Conservation (phyloP, 1,284 basidiomycete species). For the Microbotryum silenes-acaulis region DNA sequence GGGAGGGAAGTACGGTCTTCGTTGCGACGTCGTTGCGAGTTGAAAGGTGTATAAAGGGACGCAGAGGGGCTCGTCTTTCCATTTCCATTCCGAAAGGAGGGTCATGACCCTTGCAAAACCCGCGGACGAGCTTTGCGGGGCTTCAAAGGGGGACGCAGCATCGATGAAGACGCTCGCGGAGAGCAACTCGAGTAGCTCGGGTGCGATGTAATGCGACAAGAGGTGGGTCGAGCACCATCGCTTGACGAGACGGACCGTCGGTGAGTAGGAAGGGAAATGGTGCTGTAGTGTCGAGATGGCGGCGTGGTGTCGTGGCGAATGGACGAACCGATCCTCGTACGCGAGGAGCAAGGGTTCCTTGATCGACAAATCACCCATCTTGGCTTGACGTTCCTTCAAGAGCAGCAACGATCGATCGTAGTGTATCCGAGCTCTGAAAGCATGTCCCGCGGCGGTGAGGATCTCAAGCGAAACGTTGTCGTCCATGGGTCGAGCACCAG, state of each 20-base stretch:
- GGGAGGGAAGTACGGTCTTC: constrained; percentile 40
- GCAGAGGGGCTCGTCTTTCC: constrained; percentile 49
- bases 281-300: constrained; percentile 73
- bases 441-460: constrained; percentile 72
- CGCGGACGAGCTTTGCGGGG: constrained; percentile 47
- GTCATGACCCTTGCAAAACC: constrained; percentile 73
- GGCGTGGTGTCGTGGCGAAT: constrained; percentile 75
- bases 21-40: constrained; percentile 37
- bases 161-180: constrained; percentile 56
- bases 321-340: constrained; percentile 63
- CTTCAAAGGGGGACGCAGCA: constrained; percentile 34
- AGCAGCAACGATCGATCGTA: constrained; percentile 78
- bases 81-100: constrained; percentile 74
- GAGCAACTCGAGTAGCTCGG: constrained; percentile 77
- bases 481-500: constrained; percentile 51
- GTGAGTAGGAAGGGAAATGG: constrained; percentile 67
- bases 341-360: constrained; percentile 47
- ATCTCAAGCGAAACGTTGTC: constrained; percentile 72
- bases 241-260: constrained; percentile 79
- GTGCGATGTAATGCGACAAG: constrained; percentile 64
- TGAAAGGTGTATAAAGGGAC: constrained; percentile 46
- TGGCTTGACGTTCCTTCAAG: constrained; percentile 49
- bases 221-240: constrained; percentile 89
- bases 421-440: constrained; percentile 74
- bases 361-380: constrained; percentile 7